Evolutionary conservation across 495 filamentous ascomycete species (phyloP).

Genomic region (Arthonia radiata): DNA sequence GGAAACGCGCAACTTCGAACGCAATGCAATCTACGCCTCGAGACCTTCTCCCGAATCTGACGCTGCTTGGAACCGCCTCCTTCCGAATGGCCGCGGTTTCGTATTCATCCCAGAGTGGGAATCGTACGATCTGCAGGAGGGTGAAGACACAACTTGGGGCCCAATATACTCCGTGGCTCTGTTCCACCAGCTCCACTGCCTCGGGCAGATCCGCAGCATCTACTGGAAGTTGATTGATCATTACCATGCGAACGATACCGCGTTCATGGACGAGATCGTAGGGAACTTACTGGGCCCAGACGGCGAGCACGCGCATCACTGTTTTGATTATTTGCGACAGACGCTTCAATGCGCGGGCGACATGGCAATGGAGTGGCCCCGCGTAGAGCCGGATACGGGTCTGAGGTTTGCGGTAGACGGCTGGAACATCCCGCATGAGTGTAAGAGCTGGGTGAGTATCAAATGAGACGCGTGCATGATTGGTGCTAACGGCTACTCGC

Average conservation of each 20-base stretch:
- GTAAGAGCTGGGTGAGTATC: too few species aligned
- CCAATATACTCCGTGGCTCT: slow-evolving; percentile 20
- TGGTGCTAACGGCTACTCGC: too few species aligned
- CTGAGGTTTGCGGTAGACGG: slow-evolving; percentile 22
- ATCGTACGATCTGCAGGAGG: slow-evolving; percentile 14
- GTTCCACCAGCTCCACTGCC: slow-evolving; percentile 27
- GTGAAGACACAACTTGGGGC: slow-evolving; percentile 4
- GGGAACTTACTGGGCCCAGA: too few species aligned
- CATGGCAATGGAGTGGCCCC: slow-evolving; percentile 20
- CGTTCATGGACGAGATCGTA: too few species aligned
- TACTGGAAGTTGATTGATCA: too few species aligned
- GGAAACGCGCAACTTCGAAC: too few species aligned
- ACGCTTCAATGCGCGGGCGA: slow-evolving; percentile 22
- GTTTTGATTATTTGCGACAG: slow-evolving; percentile 24
- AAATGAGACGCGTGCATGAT: too few species aligned
- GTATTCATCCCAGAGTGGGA: slow-evolving; percentile 13
- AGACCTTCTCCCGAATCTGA: too few species aligned
- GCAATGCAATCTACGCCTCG: too few species aligned
- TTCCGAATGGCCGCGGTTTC: slow-evolving; percentile 15
- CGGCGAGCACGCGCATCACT: slow-evolving; percentile 27
- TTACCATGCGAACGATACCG: too few species aligned
- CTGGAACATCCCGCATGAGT: slow-evolving; percentile 23
- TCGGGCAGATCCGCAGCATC: too few species aligned
- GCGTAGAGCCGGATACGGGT: slow-evolving; percentile 20
- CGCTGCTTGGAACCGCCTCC: too few species aligned